Conservation (phyloP, 2,329 filamentous ascomycete genomes). For the Arthrinium phaeospermum region DNA sequence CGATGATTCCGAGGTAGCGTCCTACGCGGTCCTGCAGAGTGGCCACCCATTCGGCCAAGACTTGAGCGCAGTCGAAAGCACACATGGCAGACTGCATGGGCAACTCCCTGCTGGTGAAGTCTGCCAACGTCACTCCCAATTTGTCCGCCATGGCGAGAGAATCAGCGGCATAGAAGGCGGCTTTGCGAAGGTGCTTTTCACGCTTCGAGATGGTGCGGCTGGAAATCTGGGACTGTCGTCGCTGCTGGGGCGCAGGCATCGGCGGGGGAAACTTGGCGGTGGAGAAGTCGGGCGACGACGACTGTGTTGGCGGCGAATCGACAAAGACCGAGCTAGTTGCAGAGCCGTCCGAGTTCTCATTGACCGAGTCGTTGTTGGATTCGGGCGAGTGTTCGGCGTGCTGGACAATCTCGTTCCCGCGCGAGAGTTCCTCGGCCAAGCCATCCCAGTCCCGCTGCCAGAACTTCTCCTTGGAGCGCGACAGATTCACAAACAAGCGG, state of each 20-base stretch:
- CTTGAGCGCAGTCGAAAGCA: constrained; percentile 91
- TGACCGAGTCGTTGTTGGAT: constrained; percentile 52
- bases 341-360: constrained; percentile 54
- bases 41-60: constrained; percentile 92
- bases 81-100: constrained; percentile 92
- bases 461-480: constrained; percentile 87
- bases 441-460: constrained; percentile 94
- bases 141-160: constrained; percentile 89
- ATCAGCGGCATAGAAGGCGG: constrained; percentile 94
- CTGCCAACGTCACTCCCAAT: constrained; percentile 82
- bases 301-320: constrained; percentile 59
- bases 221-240: constrained; percentile 36
- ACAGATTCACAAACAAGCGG: constrained; percentile 90
- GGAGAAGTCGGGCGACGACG: constrained; percentile 54
- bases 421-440: constrained; percentile 85
- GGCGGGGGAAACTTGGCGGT: constrained; percentile 43
- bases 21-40: constrained; percentile 95
- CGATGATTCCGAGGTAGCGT: constrained; percentile 83
- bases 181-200: constrained; percentile 87
- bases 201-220: constrained; percentile 67
- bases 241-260: constrained; percentile 28
- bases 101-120: constrained; percentile 82
- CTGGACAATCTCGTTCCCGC: constrained; percentile 76
- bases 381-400: constrained; percentile 69
- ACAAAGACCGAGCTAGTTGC: constrained; percentile 52